These are phyloP conservation scores for Cryptococcus sp. DNA, from an alignment of 1,284 basidiomycete genomes.

Conservation along the genomic window DNA sequence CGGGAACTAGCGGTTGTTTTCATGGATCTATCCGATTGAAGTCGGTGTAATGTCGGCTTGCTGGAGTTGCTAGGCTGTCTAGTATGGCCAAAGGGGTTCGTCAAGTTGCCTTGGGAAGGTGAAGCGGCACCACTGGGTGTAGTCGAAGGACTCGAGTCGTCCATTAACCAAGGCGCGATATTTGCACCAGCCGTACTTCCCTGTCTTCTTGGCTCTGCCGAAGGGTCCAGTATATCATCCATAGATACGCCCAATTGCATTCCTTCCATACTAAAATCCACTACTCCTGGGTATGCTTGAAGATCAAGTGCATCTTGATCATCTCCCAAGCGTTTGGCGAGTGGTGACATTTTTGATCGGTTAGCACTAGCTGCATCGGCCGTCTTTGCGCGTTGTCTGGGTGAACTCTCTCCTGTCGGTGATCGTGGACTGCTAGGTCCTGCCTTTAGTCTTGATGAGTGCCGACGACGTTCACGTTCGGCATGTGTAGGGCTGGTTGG, in stretches of 20 bases:
- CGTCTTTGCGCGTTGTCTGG: neutral
- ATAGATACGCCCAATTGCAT: slow-evolving; percentile 25
- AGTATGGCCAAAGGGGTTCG: neutral
- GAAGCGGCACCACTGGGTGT: slow-evolving; percentile 4
- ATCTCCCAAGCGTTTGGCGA: slow-evolving; percentile 25
- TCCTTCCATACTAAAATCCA: slow-evolving; percentile 26
- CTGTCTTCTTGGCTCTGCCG: slow-evolving; percentile 10
- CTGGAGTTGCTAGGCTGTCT: neutral
- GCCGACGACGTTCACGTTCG: neutral
- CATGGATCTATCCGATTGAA: neutral
- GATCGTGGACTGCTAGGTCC: neutral
- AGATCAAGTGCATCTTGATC: slow-evolving; percentile 27
- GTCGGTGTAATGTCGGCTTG: neutral
- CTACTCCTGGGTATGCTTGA: slow-evolving; percentile 7
- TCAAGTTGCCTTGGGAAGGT: slow-evolving; percentile 1
- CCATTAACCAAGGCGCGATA: slow-evolving; percentile 44
- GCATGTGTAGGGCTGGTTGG: neutral
- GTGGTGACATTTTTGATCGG: slow-evolving; percentile 9
- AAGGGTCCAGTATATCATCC: slow-evolving; percentile 38
- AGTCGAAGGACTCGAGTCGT: slow-evolving; percentile 21
- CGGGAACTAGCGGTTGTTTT: slow-evolving; percentile 7
- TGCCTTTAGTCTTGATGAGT: neutral
- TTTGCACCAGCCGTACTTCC: slow-evolving; percentile 28
- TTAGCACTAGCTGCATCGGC: neutral
- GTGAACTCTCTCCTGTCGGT: neutral